These are phyloP conservation scores for Nematodospora valgi DNA, from an alignment of 805 yeast genomes.

Conservation along the genomic window DNA sequence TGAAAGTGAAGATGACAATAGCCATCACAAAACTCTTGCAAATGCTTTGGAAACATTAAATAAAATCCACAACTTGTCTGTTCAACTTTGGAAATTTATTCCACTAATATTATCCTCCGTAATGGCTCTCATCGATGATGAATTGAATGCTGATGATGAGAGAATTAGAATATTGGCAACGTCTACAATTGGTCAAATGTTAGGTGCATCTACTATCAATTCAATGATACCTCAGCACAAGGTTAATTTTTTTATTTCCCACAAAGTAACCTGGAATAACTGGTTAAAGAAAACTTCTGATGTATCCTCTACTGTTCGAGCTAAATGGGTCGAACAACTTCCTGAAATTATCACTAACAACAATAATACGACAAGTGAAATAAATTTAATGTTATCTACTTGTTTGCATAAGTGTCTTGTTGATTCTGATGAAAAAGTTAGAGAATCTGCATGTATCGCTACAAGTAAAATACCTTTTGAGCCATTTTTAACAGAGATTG, in stretches of 20 bases:
- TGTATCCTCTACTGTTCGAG: slow-evolving; percentile 58
- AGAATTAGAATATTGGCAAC: slow-evolving; percentile 66
- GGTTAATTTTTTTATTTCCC: slow-evolving; percentile 55
- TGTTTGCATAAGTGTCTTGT: slow-evolving; percentile 67
- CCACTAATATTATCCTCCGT: slow-evolving; percentile 75
- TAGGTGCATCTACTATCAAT: slow-evolving; percentile 25
- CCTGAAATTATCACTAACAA: slow-evolving; percentile 44
- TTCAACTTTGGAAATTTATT: slow-evolving; percentile 71
- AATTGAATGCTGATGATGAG: slow-evolving; percentile 68
- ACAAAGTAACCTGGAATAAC: slow-evolving; percentile 56
- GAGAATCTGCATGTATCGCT: slow-evolving; percentile 51
- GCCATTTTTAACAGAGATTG: slow-evolving; percentile 46
- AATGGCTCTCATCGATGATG: slow-evolving; percentile 77
- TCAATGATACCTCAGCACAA: slow-evolving; percentile 33
- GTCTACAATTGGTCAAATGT: slow-evolving; percentile 64
- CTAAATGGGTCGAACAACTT: slow-evolving; percentile 64
- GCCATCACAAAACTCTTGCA: slow-evolving; percentile 13
- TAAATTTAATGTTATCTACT: slow-evolving; percentile 33
- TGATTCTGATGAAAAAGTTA: slow-evolving; percentile 72
- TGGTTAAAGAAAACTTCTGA: slow-evolving; percentile 81
- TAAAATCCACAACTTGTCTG: slow-evolving; percentile 59
- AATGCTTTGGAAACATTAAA: slow-evolving; percentile 42
- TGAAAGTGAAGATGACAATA: slow-evolving; percentile 15
- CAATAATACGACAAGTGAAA: slow-evolving; percentile 47
- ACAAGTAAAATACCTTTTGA: slow-evolving; percentile 46